Evolutionary conservation across 139 green algal genomes (phyloP), one percentile per base, ranked within the genome.

Genomic region (Asterochloris erici): DNA sequence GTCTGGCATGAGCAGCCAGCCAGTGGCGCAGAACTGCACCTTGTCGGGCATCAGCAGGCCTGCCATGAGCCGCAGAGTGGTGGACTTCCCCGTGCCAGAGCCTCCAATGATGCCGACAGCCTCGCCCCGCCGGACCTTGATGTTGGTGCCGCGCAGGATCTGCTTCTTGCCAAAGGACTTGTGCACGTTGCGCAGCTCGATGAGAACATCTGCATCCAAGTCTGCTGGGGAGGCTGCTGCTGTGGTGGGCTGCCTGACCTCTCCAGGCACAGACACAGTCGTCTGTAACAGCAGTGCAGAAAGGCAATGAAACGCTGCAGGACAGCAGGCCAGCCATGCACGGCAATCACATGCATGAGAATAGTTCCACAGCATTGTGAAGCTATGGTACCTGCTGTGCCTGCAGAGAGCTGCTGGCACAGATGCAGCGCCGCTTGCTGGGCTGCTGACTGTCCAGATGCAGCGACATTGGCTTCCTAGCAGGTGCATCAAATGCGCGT

Each of bases 71-170:
- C 94, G 90, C 62, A 99, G 86, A 26, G 97, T 95, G 11, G 97
- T 99, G 24, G 93, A 98, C 89, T 99, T 99, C 14, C 97, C 97
- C 11, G 97, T 99, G 66, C 97, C 97, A 19, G 91, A 97, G 16
- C 91, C 92, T 11, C 97, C 97, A 77, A 99, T 99, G 87, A 99
- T 99, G 24, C 97, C 97, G 64, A 99, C 95, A 0, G 97, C 96
- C 77, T 99, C 97, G 14, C 97, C 97, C 12, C 96, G 80, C 14
- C 94, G 87, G 29, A 99, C 97, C 73, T 94, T 97, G 85, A 99
- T 99, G 85, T 85, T 95, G 24, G 92, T 93, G 10, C 97, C 97
- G 10, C 84, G 86, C 83, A 99, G 90, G 47, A 99, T 97, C 23
- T 85, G 38, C 79, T 99, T 99, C 47, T 81, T 89, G 17, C 97